These are phyloP conservation scores for Chlorella sp. DNA, from an alignment of 139 green algal species.

Conservation along the genomic window DNA sequence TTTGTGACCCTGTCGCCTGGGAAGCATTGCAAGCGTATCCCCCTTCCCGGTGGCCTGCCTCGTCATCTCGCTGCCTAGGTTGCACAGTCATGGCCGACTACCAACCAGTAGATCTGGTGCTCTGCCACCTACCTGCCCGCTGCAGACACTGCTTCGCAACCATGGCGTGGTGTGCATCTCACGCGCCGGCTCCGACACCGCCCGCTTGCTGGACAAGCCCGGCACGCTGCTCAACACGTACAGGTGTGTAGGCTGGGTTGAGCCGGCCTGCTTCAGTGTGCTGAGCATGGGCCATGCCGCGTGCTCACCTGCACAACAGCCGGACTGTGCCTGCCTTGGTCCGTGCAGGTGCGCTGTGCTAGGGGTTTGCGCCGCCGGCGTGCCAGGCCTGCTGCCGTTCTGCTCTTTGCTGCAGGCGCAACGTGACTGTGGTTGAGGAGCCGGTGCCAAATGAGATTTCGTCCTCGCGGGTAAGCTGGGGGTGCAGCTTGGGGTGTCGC, in stretches of 20 bases:
- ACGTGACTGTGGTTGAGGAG: slow-evolving; percentile 50
- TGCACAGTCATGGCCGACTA: neutral
- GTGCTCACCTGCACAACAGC: no score
- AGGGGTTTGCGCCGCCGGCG: no score
- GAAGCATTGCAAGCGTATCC: no score
- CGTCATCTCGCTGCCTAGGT: neutral
- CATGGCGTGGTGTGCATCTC: slow-evolving; percentile 50
- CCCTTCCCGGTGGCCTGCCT: no score
- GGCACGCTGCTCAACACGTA: slow-evolving; percentile 44
- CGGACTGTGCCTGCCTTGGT: no score
- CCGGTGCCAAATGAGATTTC: slow-evolving; percentile 49
- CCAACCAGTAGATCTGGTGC: neutral
- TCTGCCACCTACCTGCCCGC: neutral
- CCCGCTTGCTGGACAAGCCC: slow-evolving; percentile 24
- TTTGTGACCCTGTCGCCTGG: no score
- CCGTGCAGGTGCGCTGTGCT: no score
- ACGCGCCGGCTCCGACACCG: slow-evolving; percentile 8
- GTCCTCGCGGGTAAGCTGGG: slow-evolving; percentile 35
- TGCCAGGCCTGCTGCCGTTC: no score
- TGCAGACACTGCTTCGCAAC: slow-evolving; percentile 31
- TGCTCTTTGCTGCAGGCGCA: neutral
- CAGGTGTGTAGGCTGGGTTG: neutral
- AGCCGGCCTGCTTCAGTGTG: no score
- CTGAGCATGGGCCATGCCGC: no score
- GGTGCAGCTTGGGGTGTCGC: no score